These are phyloP conservation scores for Metahyphopichia silvanorum DNA, from an alignment of 805 yeast genomes.

Conservation along the genomic window DNA sequence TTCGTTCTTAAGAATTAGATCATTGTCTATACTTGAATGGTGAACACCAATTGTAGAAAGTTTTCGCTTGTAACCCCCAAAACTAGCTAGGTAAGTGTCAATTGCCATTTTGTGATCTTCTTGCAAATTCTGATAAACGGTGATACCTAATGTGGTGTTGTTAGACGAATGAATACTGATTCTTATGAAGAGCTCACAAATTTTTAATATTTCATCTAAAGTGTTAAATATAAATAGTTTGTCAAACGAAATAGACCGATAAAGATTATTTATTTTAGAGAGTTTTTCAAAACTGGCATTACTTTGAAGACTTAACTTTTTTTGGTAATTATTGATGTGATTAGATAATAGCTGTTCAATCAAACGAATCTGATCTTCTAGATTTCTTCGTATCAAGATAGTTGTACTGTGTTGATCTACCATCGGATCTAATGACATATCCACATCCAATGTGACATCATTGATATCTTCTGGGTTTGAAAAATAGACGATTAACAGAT, in stretches of 20 bases:
- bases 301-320: conserved; percentile 4
- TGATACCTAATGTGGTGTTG: conserved; percentile 15
- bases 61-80: neutral
- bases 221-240: conserved; percentile 13
- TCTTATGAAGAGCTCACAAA: conserved; percentile 14
- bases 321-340: conserved; percentile 3
- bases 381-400: conserved; percentile 1
- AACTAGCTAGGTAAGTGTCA: neutral
- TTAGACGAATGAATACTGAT: conserved; percentile 20
- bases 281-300: neutral
- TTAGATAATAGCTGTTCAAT: conserved; percentile 3
- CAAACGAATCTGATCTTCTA: too few relatives aligned
- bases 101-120: conserved; percentile 11
- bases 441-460: neutral
- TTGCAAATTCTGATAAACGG: conserved; percentile 13
- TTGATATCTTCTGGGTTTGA: conserved; percentile 14
- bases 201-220: conserved; percentile 9
- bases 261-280: neutral
- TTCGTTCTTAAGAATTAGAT: conserved; percentile 1
- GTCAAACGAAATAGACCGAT: conserved; percentile 7
- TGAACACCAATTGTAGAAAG: too few relatives aligned
- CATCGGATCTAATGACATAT: conserved; percentile 5
- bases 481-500: conserved; percentile 9
- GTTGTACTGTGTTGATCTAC: conserved; percentile 4
- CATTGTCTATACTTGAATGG: neutral